phyloP scores from a whole-genome alignment of 106 monocot species.

The Dioscorea dumetorum region DNA sequence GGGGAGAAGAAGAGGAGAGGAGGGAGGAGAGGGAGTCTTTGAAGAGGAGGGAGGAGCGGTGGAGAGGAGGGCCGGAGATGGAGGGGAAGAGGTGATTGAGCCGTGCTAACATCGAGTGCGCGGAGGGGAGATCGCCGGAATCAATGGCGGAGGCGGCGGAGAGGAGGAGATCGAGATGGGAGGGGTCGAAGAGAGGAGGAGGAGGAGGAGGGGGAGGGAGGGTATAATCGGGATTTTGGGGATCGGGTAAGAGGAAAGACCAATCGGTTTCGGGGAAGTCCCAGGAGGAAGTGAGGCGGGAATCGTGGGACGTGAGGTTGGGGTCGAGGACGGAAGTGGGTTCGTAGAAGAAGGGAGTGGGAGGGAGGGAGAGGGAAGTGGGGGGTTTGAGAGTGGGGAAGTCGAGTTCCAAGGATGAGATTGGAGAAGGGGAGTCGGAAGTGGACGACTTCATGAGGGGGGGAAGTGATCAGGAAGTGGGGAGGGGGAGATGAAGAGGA shows the following conservation, averaged over 20 bases:
- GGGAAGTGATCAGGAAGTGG: not conserved
- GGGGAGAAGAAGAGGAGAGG: not conserved
- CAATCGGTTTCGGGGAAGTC: not conserved
- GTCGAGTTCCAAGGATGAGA: not conserved
- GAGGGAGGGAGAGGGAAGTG: not conserved
- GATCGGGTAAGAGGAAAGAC: not conserved
- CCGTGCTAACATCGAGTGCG: slow-evolving; percentile 58
- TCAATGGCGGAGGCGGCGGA: slow-evolving; percentile 44
- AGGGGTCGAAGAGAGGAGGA: slow-evolving; percentile 12
- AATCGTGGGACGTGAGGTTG: slow-evolving; percentile 16
- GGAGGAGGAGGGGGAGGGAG: too few species aligned
- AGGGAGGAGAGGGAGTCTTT: slow-evolving; percentile 36
- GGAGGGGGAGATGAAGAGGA: not conserved
- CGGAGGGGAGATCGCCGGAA: slow-evolving; percentile 27
- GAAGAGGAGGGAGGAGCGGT: slow-evolving; percentile 64
- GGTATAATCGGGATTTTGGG: not conserved
- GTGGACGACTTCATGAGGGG: slow-evolving; percentile 6
- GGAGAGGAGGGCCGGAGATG: slow-evolving; percentile 33
- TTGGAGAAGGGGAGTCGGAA: not conserved
- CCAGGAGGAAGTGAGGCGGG: not conserved
- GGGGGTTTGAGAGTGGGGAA: slow-evolving; percentile 4
- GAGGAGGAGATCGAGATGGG: slow-evolving; percentile 45
- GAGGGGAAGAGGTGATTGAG: slow-evolving; percentile 53
- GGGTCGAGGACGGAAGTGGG: slow-evolving; percentile 82
- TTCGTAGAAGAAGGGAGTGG: slow-evolving; percentile 33